Percentiles rank a stretch among this genome's conserved stretches.
Evolutionary conservation across 2,329 filamentous ascomycete species (phyloP).

Genomic region (Aspergillus alliaceus): DNA sequence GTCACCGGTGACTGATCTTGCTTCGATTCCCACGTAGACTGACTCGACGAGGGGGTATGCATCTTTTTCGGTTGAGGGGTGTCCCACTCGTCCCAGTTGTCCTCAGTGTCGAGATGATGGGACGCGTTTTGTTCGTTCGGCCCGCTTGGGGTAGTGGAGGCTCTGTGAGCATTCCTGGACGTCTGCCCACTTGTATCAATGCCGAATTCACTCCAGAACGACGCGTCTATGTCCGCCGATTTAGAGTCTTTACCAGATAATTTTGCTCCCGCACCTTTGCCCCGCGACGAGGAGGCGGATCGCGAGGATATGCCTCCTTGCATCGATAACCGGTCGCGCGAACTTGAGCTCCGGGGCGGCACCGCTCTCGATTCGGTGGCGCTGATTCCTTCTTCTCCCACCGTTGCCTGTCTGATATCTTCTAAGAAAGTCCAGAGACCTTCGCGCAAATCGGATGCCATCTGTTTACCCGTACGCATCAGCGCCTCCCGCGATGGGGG

Average conservation of each 20-base stretch:
- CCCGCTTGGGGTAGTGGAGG: constrained; percentile 32
- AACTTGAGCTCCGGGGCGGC: constrained; percentile 29
- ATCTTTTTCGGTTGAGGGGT: constrained; percentile 44
- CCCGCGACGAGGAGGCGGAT: constrained; percentile 32
- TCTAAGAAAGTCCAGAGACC: constrained; percentile 94
- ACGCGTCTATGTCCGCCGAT: constrained; percentile 44
- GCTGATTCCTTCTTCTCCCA: constrained; percentile 84
- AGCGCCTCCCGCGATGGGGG: constrained; percentile 52
- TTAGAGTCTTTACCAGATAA: constrained; percentile 43
- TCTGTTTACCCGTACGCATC: constrained; percentile 65
- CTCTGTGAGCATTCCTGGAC: constrained; percentile 32
- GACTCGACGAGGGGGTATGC: constrained; percentile 47
- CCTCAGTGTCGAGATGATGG: constrained; percentile 45
- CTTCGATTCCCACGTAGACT: constrained; percentile 53
- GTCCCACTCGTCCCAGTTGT: constrained; percentile 59
- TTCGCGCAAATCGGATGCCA: constrained; percentile 84
- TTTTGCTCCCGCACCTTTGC: constrained; percentile 30
- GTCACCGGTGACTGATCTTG: constrained; percentile 46
- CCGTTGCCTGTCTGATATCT: constrained; percentile 90
- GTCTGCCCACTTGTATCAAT: constrained; percentile 48
- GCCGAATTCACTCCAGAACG: constrained; percentile 54
- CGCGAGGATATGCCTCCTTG: constrained; percentile 29
- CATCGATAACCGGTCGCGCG: constrained; percentile 32
- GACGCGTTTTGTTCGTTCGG: constrained; percentile 38
- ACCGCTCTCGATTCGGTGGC: constrained; percentile 48